Evolutionary conservation across 164 flowering plant genomes (phyloP), one percentile per base, ranked within the genome.

Genomic region (Aristolochia fimbriata): DNA sequence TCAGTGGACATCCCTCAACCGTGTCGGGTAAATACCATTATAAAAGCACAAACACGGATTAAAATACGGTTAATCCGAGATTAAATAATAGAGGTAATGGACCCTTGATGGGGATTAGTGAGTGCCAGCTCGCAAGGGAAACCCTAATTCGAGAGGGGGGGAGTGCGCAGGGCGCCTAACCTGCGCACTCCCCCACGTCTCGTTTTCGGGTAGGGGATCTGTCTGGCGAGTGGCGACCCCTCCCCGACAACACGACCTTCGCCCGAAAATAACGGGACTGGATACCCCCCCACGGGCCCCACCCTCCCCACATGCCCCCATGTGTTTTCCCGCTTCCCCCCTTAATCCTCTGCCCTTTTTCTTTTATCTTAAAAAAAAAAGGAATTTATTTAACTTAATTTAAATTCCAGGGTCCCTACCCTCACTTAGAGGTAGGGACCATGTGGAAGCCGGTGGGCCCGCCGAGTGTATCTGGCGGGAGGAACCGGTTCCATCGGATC

Each of bases 241-340:
- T 47, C 23, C 21, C 62, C 62, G 62, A 59, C 62, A 59, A 59
- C 24, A 59, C 51, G 53, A 59, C 62, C 62, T 59, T 17, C 62
- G 25, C 62, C 62, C 62, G 62, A 33, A 25, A 47, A 59, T 19
- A 47, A 25, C 52, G 62, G 62, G 22, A 23, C 22, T 51, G 27
- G 37, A 22, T 51, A 51, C 43, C 31, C 25, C 41, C 15, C 15
- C 16, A n/a, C n/a, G 16, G 25, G 55, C 12, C 63, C 55, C 63
- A 37, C 62, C 43, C 17, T 30, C 63, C 24, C 33, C 63, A 51
- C 63, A 49, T 49, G 55, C 63, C 1, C 17, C 41, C 55, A 49
- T 61, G 63, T 61, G 55, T 49, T n/a, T n/a, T 53, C 27, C 15
- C 56, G 10, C 24, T 15, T 16, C 13, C n/a, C 55, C 56, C 20